phyloP scores from a whole-genome alignment of 768 basidiomycete genomes.

The Punctularia strigosozonata region DNA sequence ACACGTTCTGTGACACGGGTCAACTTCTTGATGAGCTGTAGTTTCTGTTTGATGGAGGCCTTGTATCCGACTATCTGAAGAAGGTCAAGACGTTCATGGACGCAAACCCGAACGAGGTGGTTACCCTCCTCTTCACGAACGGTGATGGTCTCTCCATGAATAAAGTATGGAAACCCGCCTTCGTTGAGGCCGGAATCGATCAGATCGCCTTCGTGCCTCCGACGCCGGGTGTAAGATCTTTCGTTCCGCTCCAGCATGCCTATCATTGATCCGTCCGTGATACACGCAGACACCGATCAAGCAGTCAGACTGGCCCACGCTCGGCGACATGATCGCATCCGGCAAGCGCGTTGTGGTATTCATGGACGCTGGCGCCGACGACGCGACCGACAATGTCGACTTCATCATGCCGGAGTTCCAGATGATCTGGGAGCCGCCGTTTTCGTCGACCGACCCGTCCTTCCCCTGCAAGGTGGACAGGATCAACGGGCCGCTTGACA shows the following conservation, averaged over 20 bases:
- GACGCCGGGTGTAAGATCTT: too few species aligned
- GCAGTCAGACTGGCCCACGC: constrained; percentile 46
- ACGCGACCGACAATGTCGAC: constrained; percentile 19
- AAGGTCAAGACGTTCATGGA: constrained; percentile 44
- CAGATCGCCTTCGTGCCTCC: constrained; percentile 39
- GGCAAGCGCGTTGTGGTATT: constrained; percentile 53
- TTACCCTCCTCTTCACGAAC: constrained; percentile 59
- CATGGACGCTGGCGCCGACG: constrained; percentile 36
- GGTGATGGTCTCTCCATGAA: constrained; percentile 40
- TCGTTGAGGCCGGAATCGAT: constrained; percentile 34
- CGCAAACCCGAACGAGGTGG: constrained; percentile 51
- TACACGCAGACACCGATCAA: constrained; percentile 32
- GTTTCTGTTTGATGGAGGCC: constrained; percentile 42
- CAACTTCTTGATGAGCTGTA: constrained; percentile 1
- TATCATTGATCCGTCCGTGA: too few species aligned
- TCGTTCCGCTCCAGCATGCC: too few species aligned
- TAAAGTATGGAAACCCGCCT: constrained; percentile 39
- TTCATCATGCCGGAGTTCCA: constrained; percentile 47
- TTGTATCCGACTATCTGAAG: constrained; percentile 28
- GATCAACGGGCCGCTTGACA: constrained; percentile 33
- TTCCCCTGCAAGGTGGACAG: constrained; percentile 47
- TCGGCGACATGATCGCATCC: constrained; percentile 47
- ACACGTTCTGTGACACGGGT: not conserved
- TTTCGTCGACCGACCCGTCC: constrained; percentile 31
- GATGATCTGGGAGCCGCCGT: constrained; percentile 53